These are phyloP conservation scores for Thinopyrum obtusiflorum DNA, from an alignment of 202 grass and related monocot species.

Conservation along the genomic window DNA sequence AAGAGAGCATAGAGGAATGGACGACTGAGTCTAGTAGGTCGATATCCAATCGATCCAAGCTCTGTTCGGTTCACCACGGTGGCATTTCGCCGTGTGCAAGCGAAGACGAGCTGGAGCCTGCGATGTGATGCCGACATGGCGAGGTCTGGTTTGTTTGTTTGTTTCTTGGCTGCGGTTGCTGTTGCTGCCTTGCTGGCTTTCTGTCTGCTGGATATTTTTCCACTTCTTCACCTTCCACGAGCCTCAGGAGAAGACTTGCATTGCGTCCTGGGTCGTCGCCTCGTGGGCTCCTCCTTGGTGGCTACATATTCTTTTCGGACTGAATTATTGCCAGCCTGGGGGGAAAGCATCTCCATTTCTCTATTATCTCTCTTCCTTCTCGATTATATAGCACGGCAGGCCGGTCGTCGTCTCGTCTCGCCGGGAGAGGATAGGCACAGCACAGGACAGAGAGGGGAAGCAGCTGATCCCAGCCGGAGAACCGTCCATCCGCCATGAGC, in stretches of 20 bases:
- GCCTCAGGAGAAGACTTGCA: neutral
- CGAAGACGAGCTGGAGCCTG: neutral
- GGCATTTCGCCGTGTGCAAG: neutral
- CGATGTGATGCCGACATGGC: neutral
- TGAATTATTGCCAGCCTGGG: constrained; percentile 33
- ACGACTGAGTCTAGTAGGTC: neutral
- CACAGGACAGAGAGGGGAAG: neutral
- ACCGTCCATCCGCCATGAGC: constrained; percentile 29
- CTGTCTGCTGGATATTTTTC: neutral
- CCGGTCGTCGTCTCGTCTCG: neutral
- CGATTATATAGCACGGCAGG: neutral
- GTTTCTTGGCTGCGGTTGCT: neutral
- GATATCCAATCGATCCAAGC: neutral
- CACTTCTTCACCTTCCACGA: neutral
- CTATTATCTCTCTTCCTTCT: neutral
- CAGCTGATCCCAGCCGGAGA: neutral
- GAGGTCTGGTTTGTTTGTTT: neutral
- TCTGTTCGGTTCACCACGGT: neutral
- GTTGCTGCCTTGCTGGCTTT: neutral
- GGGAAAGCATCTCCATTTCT: neutral
- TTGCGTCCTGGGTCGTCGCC: neutral
- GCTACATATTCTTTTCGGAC: neutral
- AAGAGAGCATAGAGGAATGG: neutral
- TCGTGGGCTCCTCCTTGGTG: neutral
- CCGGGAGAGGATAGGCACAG: neutral